Evolutionary conservation across 768 basidiomycete species (phyloP).

Genomic region (Trametes meyenii): DNA sequence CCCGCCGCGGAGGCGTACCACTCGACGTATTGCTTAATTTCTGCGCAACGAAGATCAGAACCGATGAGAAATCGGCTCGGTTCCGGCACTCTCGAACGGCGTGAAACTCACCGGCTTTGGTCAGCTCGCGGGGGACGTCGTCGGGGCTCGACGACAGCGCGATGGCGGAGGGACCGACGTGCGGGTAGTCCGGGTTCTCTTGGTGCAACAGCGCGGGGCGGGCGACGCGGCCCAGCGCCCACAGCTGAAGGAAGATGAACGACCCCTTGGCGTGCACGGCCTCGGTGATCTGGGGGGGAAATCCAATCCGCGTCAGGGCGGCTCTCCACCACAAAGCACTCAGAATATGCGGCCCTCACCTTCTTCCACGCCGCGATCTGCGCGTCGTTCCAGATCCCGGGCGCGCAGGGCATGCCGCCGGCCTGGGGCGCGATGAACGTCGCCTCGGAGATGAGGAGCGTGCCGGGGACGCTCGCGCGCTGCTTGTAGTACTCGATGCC

Average conservation of each 20-base stretch:
- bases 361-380: slow-evolving; percentile 56
- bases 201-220: slow-evolving; percentile 36
- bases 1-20: not conserved
- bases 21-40: not conserved
- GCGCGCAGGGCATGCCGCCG: slow-evolving; percentile 51
- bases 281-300: slow-evolving; percentile 47
- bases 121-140: slow-evolving; percentile 28
- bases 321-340: not conserved
- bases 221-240: slow-evolving; percentile 54
- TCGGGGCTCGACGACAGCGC: slow-evolving; percentile 13
- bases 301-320: not conserved
- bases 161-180: slow-evolving; percentile 39
- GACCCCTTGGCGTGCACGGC: slow-evolving; percentile 57
- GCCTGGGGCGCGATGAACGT: slow-evolving; percentile 54
- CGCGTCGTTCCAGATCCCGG: slow-evolving; percentile 63
- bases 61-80: not conserved
- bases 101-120: slow-evolving; percentile 16
- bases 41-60: slow-evolving; percentile 2
- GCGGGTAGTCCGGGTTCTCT: slow-evolving; percentile 36
- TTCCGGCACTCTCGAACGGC: no score
- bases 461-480: slow-evolving; percentile 48
- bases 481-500: slow-evolving; percentile 51
- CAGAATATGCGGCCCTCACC: slow-evolving; percentile 33
- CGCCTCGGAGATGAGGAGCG: slow-evolving; percentile 58
- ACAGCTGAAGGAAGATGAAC: slow-evolving; percentile 58